Evolutionary conservation across 1,139 yeast genomes (phyloP), one percentile per base, ranked within the genome.

Genomic region (Debaryomyces subglobosus): DNA sequence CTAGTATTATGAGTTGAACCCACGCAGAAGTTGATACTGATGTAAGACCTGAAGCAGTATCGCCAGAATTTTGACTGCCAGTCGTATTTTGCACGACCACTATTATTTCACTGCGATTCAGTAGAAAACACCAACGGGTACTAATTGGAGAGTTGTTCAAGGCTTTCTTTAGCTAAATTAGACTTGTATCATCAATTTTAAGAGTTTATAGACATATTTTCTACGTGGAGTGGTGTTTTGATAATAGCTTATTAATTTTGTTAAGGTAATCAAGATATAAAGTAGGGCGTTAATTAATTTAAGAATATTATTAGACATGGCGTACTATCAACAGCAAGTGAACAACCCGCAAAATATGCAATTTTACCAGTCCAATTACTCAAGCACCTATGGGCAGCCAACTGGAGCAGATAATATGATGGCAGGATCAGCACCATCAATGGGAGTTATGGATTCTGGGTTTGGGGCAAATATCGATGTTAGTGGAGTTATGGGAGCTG

Each of bases 401-500:
- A 60, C 59, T 1, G 53, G 54, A 20, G 52, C 54, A 39, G 52
- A 52, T 16, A 41, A 56, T 21, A 46, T 32, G 46, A 29, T 21
- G 21, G 30, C 35, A 10, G 52, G 30, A 4, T 27, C 47, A 15
- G 52, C 50, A 4, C 58, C 61, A 24, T 55, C 57, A 29, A 50
- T 71, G 62, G 79, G 79, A 5, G 49, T 72, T 36, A 70, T 74
- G 81, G 77, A 72, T 51, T 58, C 67, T 9, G 68, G 69, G 2
- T 75, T 72, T 50, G 72, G 71, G 7, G 58, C 67, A 9, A 68
- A 66, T 47, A 66, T 70, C 36, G 78, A 74, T 50, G 82, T 78
- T 12, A 62, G 74, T 30, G 84, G 84, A 0, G 65, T 67, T 25
- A 73, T 78, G 75, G 83, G 82, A 3, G 76, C 69, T 35, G 77